Evolutionary conservation across 176 grass and related monocot genomes (phyloP).

Genomic region (Ananas comosus): DNA sequence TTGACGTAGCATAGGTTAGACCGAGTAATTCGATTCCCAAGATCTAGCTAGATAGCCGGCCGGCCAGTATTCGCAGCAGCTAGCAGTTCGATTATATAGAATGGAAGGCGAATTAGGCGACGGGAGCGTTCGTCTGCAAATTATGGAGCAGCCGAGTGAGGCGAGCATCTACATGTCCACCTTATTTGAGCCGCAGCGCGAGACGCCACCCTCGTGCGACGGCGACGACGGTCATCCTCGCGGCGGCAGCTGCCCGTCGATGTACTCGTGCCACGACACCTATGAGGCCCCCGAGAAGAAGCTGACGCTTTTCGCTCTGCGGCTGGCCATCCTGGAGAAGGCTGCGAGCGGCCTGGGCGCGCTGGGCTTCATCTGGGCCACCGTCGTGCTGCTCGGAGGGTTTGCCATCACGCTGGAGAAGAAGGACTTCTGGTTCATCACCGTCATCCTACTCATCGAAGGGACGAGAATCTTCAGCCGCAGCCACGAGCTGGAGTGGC

Average conservation of each 20-base stretch:
- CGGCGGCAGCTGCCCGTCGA: neutral
- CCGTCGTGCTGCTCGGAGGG: slow-evolving; percentile 75
- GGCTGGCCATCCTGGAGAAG: slow-evolving; percentile 70
- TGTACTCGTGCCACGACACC: neutral
- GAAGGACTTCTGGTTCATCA: slow-evolving; percentile 76
- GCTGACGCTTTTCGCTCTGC: slow-evolving; percentile 68
- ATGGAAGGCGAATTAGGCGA: slow-evolving; percentile 8
- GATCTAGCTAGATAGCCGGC: too few relatives aligned
- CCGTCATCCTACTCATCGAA: slow-evolving; percentile 66
- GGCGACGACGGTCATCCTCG: neutral
- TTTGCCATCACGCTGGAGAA: slow-evolving; percentile 47
- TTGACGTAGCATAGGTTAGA: too few relatives aligned
- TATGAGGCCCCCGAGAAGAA: slow-evolving; percentile 41
- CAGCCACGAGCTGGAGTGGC: slow-evolving; percentile 96
- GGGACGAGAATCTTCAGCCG: slow-evolving; percentile 75
- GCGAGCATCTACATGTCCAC: slow-evolving; percentile 14
- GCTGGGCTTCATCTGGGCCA: slow-evolving; percentile 87
- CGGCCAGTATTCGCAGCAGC: too few relatives aligned
- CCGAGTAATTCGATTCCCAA: too few relatives aligned
- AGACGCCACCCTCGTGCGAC: slow-evolving; percentile 14
- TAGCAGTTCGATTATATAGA: too few relatives aligned
- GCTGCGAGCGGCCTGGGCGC: slow-evolving; percentile 71
- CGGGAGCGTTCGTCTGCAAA: slow-evolving; percentile 29
- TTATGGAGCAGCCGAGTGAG: slow-evolving; percentile 36
- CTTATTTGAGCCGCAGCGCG: slow-evolving; percentile 57